Evolutionary conservation across 2,329 filamentous ascomycete genomes (phyloP).

Genomic region (Alternaria sp.): DNA sequence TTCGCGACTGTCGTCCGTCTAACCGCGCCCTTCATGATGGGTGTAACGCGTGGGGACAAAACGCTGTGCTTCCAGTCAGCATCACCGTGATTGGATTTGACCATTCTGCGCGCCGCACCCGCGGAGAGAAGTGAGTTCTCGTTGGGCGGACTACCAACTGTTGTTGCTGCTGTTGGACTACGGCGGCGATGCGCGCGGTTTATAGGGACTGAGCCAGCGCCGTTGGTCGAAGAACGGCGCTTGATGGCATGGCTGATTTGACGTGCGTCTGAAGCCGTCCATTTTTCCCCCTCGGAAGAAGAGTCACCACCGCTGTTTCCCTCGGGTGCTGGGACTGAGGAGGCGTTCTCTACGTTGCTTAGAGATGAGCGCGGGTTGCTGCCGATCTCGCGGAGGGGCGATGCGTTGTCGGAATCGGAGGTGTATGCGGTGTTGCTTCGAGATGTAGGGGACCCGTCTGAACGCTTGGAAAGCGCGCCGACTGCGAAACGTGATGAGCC

Average conservation of each 20-base stretch:
- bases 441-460: constrained; percentile 69
- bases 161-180: constrained; percentile 59
- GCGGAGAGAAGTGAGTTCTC: constrained; percentile 70
- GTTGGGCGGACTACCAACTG: constrained; percentile 60
- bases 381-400: constrained; percentile 57
- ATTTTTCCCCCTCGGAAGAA: constrained; percentile 60
- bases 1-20: constrained; percentile 49
- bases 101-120: constrained; percentile 67
- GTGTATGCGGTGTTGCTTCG: constrained; percentile 65
- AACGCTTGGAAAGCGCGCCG: constrained; percentile 79
- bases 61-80: constrained; percentile 64
- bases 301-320: constrained; percentile 46
- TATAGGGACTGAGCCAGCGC: constrained; percentile 51
- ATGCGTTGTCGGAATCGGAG: constrained; percentile 63
- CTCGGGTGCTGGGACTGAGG: constrained; percentile 33
- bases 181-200: constrained; percentile 60
- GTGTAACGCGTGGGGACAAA: constrained; percentile 67
- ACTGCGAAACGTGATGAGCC: constrained; percentile 81
- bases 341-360: constrained; percentile 58
- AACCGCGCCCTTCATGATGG: constrained; percentile 63
- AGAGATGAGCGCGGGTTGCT: constrained; percentile 61
- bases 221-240: constrained; percentile 57
- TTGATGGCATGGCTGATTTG: constrained; percentile 66
- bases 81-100: constrained; percentile 39
- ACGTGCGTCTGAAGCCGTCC: constrained; percentile 61